phyloP scores from a whole-genome alignment of 2,329 filamentous ascomycete genomes.

The Coniella vitis region DNA sequence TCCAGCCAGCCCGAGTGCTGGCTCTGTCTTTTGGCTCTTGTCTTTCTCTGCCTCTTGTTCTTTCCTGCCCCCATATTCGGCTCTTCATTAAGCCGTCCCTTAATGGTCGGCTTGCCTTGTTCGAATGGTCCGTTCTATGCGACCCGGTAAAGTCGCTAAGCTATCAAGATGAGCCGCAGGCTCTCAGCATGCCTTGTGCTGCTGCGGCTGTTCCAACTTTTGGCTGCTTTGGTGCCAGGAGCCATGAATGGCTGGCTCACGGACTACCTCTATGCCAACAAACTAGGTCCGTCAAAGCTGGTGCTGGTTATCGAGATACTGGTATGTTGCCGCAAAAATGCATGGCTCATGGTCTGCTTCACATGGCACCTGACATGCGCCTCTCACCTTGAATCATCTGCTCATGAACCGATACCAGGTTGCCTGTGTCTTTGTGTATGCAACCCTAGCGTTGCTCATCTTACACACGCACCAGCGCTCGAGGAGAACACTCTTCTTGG shows the following conservation, averaged over 20 bases:
- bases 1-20: not conserved
- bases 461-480: slow-evolving; percentile 24
- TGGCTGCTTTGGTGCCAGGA: slow-evolving; percentile 25
- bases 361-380: too few species aligned
- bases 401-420: slow-evolving; percentile 18
- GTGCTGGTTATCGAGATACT: slow-evolving; percentile 29
- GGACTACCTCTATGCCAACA: slow-evolving; percentile 23
- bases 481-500: slow-evolving; percentile 21
- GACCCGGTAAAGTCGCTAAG: not conserved
- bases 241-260: slow-evolving; percentile 30
- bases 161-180: slow-evolving; percentile 17
- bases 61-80: not conserved
- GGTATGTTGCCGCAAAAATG: too few species aligned
- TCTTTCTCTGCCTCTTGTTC: not conserved
- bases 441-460: slow-evolving; percentile 25
- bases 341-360: too few species aligned
- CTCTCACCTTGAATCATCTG: too few species aligned
- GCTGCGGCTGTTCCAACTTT: slow-evolving; percentile 26
- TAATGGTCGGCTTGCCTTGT: not conserved
- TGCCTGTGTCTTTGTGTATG: slow-evolving; percentile 26
- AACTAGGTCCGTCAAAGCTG: slow-evolving; percentile 21
- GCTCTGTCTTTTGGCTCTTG: not conserved
- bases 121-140: not conserved
- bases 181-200: slow-evolving; percentile 28
- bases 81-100: not conserved